phyloP scores from a whole-genome alignment of 1,284 basidiomycete genomes.

The Cerioporus squamosus region DNA sequence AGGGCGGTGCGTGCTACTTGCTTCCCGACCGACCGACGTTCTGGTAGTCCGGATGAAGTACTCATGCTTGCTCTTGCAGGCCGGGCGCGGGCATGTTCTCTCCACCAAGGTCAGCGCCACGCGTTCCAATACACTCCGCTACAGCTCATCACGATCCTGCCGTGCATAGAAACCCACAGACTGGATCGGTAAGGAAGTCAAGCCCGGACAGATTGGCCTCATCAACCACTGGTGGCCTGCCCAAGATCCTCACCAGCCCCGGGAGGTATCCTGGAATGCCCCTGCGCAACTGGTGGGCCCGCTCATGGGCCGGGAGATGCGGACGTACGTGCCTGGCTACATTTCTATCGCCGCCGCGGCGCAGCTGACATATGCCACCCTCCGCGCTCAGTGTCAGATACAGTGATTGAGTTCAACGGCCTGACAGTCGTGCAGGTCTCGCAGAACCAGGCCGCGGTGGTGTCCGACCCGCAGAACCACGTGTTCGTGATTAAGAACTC shows the following conservation, averaged over 20 bases:
- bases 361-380: background rate
- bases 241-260: slow-evolving; percentile 70
- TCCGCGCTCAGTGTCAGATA: slow-evolving; percentile 67
- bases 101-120: slow-evolving; percentile 38
- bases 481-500: slow-evolving; percentile 81
- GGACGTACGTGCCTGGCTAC: slow-evolving; percentile 53
- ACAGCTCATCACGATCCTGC: background rate
- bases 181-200: slow-evolving; percentile 73
- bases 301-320: slow-evolving; percentile 65
- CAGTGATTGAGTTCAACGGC: slow-evolving; percentile 77
- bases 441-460: slow-evolving; percentile 79
- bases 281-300: slow-evolving; percentile 82
- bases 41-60: background rate
- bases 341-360: background rate
- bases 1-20: slow-evolving; percentile 40
- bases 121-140: background rate
- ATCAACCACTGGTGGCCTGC: slow-evolving; percentile 80
- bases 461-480: slow-evolving; percentile 80
- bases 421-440: slow-evolving; percentile 81
- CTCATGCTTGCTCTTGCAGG: slow-evolving; percentile 38
- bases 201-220: slow-evolving; percentile 67
- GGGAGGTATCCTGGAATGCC: slow-evolving; percentile 79
- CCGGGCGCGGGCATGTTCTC: slow-evolving; percentile 52
- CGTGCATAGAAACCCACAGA: slow-evolving; percentile 53
- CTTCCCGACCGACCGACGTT: background rate